Percentiles rank a stretch among this genome's conserved stretches.
These are phyloP conservation scores for Vachellia collinsii DNA, from an alignment of 306 rosid species.

Conservation along the genomic window DNA sequence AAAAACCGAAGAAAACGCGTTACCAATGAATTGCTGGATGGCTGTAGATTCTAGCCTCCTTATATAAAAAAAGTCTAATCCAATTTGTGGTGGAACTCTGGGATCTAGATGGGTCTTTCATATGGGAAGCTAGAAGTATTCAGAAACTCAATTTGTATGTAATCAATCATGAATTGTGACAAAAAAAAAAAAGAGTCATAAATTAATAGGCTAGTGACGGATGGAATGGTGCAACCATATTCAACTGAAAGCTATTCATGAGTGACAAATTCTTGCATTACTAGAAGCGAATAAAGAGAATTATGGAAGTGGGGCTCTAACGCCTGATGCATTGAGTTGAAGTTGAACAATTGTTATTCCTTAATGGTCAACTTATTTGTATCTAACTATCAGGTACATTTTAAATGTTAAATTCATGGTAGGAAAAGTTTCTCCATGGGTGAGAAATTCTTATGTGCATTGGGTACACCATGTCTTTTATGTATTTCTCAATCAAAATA, in stretches of 20 bases:
- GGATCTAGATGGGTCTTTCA: not conserved
- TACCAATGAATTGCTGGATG: conserved; percentile 67
- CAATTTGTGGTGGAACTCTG: not conserved
- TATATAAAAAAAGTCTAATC: not conserved
- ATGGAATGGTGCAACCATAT: not conserved
- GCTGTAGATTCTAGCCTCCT: not conserved
- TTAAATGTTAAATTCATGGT: conserved; percentile 23
- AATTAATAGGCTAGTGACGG: not conserved
- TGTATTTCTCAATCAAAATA: too few species aligned
- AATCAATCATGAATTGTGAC: too few species aligned
- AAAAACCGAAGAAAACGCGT: conserved; percentile 74
- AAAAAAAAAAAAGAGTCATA: not conserved
- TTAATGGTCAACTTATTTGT: conserved; percentile 3
- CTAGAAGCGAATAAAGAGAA: not conserved
- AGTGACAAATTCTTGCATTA: not conserved
- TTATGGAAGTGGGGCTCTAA: not conserved
- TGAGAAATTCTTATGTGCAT: too few species aligned
- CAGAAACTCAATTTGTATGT: not conserved
- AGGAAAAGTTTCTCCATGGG: conserved; percentile 59
- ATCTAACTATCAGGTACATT: not conserved
- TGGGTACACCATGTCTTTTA: too few species aligned
- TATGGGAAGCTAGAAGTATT: too few species aligned
- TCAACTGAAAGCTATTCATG: conserved; percentile 12
- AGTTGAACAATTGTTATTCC: conserved; percentile 21
- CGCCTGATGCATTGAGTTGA: not conserved